Conservation (phyloP, 805 yeast species). For the Zygosaccharomyces kombuchaensis region DNA sequence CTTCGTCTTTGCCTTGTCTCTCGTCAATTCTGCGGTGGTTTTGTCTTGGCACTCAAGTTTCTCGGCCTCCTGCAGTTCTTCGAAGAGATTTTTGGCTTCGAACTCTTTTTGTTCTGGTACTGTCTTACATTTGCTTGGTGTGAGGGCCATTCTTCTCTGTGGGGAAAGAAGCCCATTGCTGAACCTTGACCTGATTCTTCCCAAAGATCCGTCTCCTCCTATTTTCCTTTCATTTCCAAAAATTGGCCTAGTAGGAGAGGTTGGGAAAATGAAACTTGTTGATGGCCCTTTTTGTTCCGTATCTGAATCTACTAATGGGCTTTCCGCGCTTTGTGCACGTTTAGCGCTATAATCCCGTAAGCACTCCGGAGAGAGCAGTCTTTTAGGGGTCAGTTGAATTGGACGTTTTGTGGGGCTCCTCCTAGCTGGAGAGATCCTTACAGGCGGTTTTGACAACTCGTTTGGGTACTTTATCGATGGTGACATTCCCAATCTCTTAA, state of each 20-base stretch:
- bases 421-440: slow-evolving; percentile 20
- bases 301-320: slow-evolving; percentile 13
- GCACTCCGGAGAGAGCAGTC: slow-evolving; percentile 25
- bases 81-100: slow-evolving; percentile 17
- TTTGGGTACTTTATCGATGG: slow-evolving; percentile 20
- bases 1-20: slow-evolving; percentile 1
- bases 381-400: slow-evolving; percentile 31
- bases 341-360: slow-evolving; percentile 15
- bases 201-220: slow-evolving; percentile 31
- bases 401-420: slow-evolving; percentile 13
- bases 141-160: slow-evolving; percentile 11
- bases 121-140: neutral
- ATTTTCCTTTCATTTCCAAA: slow-evolving; percentile 29
- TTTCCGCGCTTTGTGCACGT: slow-evolving; percentile 32
- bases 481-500: slow-evolving; percentile 26
- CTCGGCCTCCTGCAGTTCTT: slow-evolving; percentile 15
- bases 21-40: neutral
- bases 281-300: slow-evolving; percentile 15
- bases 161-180: slow-evolving; percentile 26
- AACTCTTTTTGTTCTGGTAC: neutral
- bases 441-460: slow-evolving; percentile 23
- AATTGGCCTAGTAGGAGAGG: slow-evolving; percentile 28
- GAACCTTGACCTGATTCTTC: slow-evolving; percentile 30
- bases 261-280: slow-evolving; percentile 28
- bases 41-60: neutral